Base-by-base conservation (phyloP, 2,329 filamentous ascomycete genomes). In the Nectriaceae sp. region DNA sequence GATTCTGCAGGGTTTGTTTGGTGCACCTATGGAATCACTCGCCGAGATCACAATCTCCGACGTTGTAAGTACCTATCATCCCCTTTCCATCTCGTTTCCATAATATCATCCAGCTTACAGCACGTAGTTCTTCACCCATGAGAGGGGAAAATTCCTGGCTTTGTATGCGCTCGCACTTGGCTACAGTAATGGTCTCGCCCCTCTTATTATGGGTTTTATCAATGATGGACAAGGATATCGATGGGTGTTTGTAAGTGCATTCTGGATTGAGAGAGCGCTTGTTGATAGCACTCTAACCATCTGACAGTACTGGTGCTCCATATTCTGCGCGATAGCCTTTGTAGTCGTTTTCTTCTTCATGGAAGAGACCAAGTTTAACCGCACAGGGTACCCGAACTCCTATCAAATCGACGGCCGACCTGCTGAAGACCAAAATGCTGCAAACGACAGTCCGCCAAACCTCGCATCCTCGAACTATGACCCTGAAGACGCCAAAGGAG, bases 1-100 rank as follows among this genome's bases (percentile, higher is more conserved):
- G 38, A 47, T 47, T 31, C 24, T 47, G 13, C 44, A 47, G 44
- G 44, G 44, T 4, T 42, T 42, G 6, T 47, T 47, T 16, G 44
- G 44, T 10, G 44, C 44, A 20, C 44, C 44, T 4, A 42, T 47
- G 11, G 44, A 47, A 38, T 47, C 44, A 0, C 39, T 47, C 5
- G 38, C 44, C 2, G 44, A 47, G 21, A 42, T 47, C 21, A 42
- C 44, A 8, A 29, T 47, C 2, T 42, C 39, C 4, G 44, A 47
- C 16, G 39, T 31, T 33, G n/a, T n/a, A n/a, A n/a, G 44, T 8
- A 24, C 33, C 21, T n/a, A n/a, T n/a, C n/a, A n/a, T n/a, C n/a
- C n/a, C n/a, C n/a, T n/a, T n/a, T n/a, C n/a, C n/a, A n/a, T n/a
- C n/a, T n/a, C n/a, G n/a, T n/a, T n/a, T n/a, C n/a, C n/a, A n/a